Evolutionary conservation across 2,329 filamentous ascomycete genomes (phyloP).

Genomic region (Pseudogymnoascus sp.): DNA sequence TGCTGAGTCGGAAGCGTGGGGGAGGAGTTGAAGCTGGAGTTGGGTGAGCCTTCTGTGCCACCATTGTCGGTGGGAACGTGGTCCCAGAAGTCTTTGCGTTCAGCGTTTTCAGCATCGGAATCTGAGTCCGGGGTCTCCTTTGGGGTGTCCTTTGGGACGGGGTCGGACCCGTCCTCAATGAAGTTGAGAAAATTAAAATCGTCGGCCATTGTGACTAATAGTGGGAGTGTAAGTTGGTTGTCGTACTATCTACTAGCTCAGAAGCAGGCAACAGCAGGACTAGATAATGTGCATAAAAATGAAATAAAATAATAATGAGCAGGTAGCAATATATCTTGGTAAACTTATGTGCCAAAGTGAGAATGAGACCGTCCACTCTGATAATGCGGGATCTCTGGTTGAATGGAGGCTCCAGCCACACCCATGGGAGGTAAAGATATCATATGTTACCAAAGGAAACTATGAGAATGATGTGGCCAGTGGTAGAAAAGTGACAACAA

Average conservation of each 20-base stretch:
- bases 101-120: background rate
- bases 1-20: background rate
- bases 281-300: background rate
- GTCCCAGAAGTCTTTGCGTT: background rate
- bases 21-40: conserved; percentile 1
- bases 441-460: no score
- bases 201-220: background rate
- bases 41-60: background rate
- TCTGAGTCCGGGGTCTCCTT: background rate
- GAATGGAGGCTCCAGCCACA: background rate
- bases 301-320: background rate
- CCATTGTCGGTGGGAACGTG: background rate
- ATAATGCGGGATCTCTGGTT: background rate
- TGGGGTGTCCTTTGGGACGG: background rate
- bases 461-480: no score
- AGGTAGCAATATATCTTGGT: background rate
- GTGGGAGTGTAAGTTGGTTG: background rate
- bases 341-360: background rate
- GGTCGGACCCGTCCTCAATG: background rate
- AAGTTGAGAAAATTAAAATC: background rate
- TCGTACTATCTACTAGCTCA: background rate
- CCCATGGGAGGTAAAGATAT: no score
- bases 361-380: background rate
- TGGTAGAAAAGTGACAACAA: background rate
- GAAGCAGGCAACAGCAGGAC: background rate